Evolutionary conservation across 164 flowering plant species (phyloP).

Genomic region (Macadamia tetraphylla): DNA sequence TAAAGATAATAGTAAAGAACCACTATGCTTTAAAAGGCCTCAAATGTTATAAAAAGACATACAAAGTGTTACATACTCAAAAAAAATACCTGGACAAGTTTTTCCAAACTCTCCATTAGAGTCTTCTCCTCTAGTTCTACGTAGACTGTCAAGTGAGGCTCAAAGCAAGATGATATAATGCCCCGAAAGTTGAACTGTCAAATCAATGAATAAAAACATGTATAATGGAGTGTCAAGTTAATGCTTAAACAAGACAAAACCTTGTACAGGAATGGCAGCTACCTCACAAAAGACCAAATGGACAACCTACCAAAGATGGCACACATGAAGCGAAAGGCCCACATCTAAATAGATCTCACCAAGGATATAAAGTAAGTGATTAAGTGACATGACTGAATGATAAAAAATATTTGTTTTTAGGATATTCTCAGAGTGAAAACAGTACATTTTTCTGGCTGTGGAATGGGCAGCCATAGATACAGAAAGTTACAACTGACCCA

Average conservation of each 20-base stretch:
- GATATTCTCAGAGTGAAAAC: not conserved
- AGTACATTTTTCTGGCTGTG: not conserved
- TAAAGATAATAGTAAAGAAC: no score
- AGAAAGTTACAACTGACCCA: not conserved
- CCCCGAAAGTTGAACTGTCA: constrained; percentile 94
- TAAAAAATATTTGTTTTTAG: not conserved
- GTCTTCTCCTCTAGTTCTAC: constrained; percentile 94
- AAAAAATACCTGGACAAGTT: constrained; percentile 81
- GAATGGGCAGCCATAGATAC: not conserved
- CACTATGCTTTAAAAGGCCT: not conserved
- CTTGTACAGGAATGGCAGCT: not conserved
- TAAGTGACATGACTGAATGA: not conserved
- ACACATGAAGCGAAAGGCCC: not conserved
- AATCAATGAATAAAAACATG: constrained; percentile 16
- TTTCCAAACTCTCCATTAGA: constrained; percentile 87
- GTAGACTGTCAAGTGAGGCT: constrained; percentile 81
- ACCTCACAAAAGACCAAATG: not conserved
- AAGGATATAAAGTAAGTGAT: not conserved
- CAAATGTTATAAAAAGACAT: not conserved
- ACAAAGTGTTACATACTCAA: not conserved
- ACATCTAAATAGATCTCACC: no score
- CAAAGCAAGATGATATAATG: constrained; percentile 95
- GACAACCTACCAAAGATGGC: not conserved
- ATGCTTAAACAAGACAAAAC: not conserved
- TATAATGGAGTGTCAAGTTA: constrained; percentile 1